Percentiles rank a stretch among this genome's conserved stretches.
phyloP scores from a whole-genome alignment of 495 filamentous ascomycete genomes.

The Trichoderma gamsii region DNA sequence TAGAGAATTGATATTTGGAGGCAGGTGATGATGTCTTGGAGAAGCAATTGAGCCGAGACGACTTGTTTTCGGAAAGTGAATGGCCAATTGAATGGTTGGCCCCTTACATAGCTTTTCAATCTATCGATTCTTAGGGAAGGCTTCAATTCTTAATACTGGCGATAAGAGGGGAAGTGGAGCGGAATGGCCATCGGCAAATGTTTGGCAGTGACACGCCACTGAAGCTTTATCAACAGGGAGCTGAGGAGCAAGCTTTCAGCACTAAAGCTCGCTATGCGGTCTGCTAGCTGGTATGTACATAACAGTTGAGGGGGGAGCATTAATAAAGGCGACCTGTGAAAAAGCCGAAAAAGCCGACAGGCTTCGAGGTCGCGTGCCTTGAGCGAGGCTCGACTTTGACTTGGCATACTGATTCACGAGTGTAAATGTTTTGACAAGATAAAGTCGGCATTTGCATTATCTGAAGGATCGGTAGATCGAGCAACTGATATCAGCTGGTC shows the following conservation, averaged over 20 bases:
- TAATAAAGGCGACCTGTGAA: background rate
- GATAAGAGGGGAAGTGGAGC: background rate
- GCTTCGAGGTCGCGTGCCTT: background rate
- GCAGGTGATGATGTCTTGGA: background rate
- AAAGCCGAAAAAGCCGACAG: constrained; percentile 7
- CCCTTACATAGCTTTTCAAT: background rate
- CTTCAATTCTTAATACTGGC: background rate
- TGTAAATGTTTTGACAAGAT: background rate
- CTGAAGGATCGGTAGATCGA: background rate
- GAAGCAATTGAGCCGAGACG: no score
- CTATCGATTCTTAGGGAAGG: no score
- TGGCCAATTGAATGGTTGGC: background rate
- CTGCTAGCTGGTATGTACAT: background rate
- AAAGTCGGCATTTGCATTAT: background rate
- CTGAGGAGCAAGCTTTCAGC: background rate
- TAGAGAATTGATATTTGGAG: background rate
- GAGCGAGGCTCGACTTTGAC: background rate
- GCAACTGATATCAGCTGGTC: background rate
- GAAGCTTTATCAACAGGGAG: background rate
- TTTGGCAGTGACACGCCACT: background rate
- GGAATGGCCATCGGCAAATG: background rate
- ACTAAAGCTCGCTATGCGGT: background rate
- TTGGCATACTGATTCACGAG: background rate
- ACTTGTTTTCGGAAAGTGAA: no score
- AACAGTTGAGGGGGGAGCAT: no score